phyloP scores from a whole-genome alignment of 495 filamentous ascomycete genomes.

The Aspergillus sclerotioniger region DNA sequence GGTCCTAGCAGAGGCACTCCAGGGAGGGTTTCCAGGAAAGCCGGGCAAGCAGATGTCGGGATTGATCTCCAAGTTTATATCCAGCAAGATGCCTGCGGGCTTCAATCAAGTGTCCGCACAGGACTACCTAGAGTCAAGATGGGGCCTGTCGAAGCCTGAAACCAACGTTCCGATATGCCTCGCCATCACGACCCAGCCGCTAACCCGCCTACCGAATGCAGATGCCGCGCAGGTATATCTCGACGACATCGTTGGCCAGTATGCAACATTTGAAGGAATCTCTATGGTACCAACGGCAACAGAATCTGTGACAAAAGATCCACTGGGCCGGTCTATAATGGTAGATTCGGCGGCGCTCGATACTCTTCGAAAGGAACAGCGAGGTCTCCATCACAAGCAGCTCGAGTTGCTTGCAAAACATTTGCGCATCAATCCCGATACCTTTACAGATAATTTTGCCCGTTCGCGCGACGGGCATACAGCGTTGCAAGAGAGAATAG shows the following conservation, averaged over 20 bases:
- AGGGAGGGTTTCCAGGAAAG: slow-evolving; percentile 92
- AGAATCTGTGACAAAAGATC: not conserved
- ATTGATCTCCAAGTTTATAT: slow-evolving; percentile 87
- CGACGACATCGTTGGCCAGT: slow-evolving; percentile 80
- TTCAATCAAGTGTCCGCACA: slow-evolving; percentile 93
- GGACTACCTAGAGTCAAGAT: slow-evolving; percentile 88
- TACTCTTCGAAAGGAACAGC: slow-evolving; percentile 89
- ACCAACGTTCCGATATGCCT: slow-evolving; percentile 56
- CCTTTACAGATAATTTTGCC: not conserved
- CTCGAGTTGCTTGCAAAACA: slow-evolving; percentile 89
- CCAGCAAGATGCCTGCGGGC: slow-evolving; percentile 97
- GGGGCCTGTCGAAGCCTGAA: slow-evolving; percentile 90
- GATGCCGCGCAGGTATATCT: slow-evolving; percentile 85
- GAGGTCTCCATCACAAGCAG: slow-evolving; percentile 89
- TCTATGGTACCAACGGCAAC: slow-evolving; percentile 54
- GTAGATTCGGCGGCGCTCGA: slow-evolving; percentile 84
- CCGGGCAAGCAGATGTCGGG: slow-evolving; percentile 93
- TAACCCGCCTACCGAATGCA: slow-evolving; percentile 76
- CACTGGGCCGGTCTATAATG: slow-evolving; percentile 69
- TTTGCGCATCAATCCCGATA: slow-evolving; percentile 80
- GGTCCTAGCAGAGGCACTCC: slow-evolving; percentile 88
- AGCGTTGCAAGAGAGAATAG: slow-evolving; percentile 74
- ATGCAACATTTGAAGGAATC: slow-evolving; percentile 78
- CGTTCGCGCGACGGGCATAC: not conserved
- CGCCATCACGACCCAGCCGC: slow-evolving; percentile 87